A percentile compares a stretch with the other conserved stretches of the same genome.
Conservation (phyloP, 345 rosid species). For the Carallia pectinifolia region DNA sequence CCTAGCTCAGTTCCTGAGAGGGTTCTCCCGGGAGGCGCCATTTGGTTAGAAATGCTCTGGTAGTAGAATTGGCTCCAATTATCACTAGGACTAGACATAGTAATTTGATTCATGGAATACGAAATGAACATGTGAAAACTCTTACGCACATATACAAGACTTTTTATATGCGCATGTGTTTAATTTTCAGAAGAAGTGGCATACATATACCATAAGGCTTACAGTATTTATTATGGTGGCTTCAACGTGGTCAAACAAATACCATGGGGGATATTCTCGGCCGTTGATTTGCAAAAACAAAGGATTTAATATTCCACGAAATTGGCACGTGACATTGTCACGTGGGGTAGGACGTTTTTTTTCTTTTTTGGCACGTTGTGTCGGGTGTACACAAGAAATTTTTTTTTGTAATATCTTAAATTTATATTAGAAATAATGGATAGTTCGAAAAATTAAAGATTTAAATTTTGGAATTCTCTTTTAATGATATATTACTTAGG, state of each 20-base stretch:
- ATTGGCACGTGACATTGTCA: slow-evolving; percentile 17
- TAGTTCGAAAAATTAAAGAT: too few relatives aligned
- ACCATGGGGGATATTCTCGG: slow-evolving; percentile 21
- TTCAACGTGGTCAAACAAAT: slow-evolving; percentile 39
- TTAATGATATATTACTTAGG: too few relatives aligned
- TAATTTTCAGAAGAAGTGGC: slow-evolving; percentile 8
- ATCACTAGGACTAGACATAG: slow-evolving; percentile 60
- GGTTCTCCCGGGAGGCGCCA: slow-evolving; percentile 1
- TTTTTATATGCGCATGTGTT: not conserved
- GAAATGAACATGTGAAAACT: not conserved
- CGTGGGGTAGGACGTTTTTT: not conserved
- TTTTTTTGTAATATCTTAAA: too few relatives aligned
- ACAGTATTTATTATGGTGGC: slow-evolving; percentile 30
- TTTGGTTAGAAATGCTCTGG: slow-evolving; percentile 34
- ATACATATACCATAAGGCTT: too few relatives aligned
- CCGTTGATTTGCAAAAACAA: slow-evolving; percentile 24
- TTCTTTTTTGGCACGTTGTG: not conserved
- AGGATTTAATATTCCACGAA: not conserved
- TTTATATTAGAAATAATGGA: too few relatives aligned
- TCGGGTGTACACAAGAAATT: too few relatives aligned
- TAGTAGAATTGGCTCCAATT: slow-evolving; percentile 66
- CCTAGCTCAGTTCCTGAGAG: slow-evolving; percentile 5
- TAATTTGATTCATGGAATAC: not conserved
- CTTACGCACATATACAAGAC: not conserved
- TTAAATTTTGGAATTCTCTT: too few relatives aligned